A percentile compares a stretch with the other conserved stretches of the same genome.
Evolutionary conservation across 2,329 filamentous ascomycete genomes (phyloP).

Genomic region (Elsinoe australis): DNA sequence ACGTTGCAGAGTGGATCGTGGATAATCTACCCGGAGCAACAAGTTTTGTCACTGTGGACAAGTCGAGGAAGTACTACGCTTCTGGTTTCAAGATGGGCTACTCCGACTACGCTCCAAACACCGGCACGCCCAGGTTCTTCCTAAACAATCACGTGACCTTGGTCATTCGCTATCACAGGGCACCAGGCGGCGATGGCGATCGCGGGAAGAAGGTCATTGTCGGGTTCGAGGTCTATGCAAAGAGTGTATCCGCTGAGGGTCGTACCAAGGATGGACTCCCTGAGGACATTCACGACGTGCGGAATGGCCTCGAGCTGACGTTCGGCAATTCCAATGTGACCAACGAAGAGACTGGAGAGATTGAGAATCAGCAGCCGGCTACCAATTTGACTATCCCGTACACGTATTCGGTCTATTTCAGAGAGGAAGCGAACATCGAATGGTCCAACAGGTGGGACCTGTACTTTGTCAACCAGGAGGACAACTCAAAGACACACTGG

Average conservation of each 20-base stretch:
- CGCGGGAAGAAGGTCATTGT: conserved; percentile 72
- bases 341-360: conserved; percentile 40
- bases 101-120: conserved; percentile 54
- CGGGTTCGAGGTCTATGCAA: conserved; percentile 83
- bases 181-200: conserved; percentile 60
- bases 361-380: neutral
- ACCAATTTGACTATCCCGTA: conserved; percentile 65
- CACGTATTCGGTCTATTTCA: conserved; percentile 84
- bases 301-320: conserved; percentile 60
- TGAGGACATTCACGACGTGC: conserved; percentile 54
- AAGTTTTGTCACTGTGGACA: conserved; percentile 79
- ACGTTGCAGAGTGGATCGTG: conserved; percentile 88
- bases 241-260: conserved; percentile 61
- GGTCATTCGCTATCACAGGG: conserved; percentile 68
- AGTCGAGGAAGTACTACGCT: conserved; percentile 78
- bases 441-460: conserved; percentile 83
- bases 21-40: conserved; percentile 86
- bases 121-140: conserved; percentile 58
- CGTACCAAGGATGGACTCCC: conserved; percentile 62
- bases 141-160: conserved; percentile 86
- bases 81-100: conserved; percentile 84
- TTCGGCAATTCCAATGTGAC: conserved; percentile 57
- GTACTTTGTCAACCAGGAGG: conserved; percentile 82
- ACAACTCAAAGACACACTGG: conserved; percentile 77
- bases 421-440: conserved; percentile 70